A percentile compares a stretch with the other conserved stretches of the same genome.
These are phyloP conservation scores for Diaporthe sp. DNA, from an alignment of 2,329 filamentous ascomycete genomes.

Conservation along the genomic window DNA sequence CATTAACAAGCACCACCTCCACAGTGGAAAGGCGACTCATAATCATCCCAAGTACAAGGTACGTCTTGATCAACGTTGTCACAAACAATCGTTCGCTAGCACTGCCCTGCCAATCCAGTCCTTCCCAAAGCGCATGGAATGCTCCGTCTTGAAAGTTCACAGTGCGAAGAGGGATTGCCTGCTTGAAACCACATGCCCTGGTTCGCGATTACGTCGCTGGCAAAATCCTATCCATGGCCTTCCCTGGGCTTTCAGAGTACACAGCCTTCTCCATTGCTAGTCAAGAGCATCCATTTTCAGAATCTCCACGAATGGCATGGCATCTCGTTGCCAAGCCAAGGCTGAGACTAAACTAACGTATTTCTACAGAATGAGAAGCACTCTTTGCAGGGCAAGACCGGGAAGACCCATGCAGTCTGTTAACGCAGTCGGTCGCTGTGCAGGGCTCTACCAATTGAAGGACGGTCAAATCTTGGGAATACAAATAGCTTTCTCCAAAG, in stretches of 20 bases:
- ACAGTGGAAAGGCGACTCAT: constrained; percentile 66
- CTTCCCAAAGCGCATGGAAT: not conserved
- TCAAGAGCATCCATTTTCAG: not conserved
- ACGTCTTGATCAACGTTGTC: constrained; percentile 45
- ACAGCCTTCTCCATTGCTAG: not conserved
- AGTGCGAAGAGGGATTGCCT: not conserved
- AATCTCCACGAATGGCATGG: not conserved
- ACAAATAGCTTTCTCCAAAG: not conserved
- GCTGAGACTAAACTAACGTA: constrained; percentile 38
- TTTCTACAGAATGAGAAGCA: constrained; percentile 78
- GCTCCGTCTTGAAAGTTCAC: not conserved
- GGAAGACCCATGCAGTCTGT: constrained; percentile 91
- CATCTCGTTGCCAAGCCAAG: not conserved
- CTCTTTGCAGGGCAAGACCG: constrained; percentile 88
- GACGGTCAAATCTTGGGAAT: not conserved
- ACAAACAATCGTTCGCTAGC: too few relatives aligned
- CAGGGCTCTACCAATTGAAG: not conserved
- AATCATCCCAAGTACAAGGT: constrained; percentile 66
- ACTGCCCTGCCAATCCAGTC: not conserved
- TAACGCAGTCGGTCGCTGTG: constrained; percentile 55
- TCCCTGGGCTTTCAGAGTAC: not conserved
- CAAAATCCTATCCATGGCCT: not conserved
- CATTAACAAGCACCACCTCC: constrained; percentile 68
- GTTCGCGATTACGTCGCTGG: not conserved
- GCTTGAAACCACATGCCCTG: not conserved